Base-by-base conservation (phyloP, 345 rosid genomes). In the Capsella bursapastoris region DNA sequence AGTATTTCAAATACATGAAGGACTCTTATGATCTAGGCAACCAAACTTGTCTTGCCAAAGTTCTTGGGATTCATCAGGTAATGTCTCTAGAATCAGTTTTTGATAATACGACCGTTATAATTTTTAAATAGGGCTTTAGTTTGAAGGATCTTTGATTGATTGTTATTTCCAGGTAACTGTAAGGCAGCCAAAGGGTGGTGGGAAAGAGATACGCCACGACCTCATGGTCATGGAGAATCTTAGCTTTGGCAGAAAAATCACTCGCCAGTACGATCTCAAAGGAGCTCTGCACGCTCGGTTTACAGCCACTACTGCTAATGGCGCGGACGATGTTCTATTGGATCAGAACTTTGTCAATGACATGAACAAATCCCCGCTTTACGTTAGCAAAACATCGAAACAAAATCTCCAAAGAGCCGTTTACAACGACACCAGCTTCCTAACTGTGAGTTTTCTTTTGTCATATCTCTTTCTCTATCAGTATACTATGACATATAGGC, bases 141-240 rank as follows among this genome's bases (percentile, higher is more conserved):
- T 76, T 52, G 58, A 69, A 52, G 62, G 57, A 69, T 38, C 35
- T 49, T 58, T 67, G 53, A 16, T 58, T 67, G 53, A 16, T 66
- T 7, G 0, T 9, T 57, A 55, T 69, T 75, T 79, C 35, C 84
- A 95, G 99, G 99, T 95, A 53, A 86, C 82, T 35, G 71, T 84
- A 79, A 89, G 97, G 78, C 97, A 83, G 53, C 66, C 85, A 41
- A 95, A 89, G 79, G 70, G 58, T 53, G 58, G 83, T 10, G 98
- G 99, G 41, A 95, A 88, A 81, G 98, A 95, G 81, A 66, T 62
- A n/a, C 79, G 88, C 29, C 92, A 86, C 53, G 99, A 95, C 82
- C 85, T 95, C 71, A 88, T 92, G 98, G 96, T 95, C 62, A 95
- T 95, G 96, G 99, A 95, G 88, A 95, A 95, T 79, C 96, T 95